Evolutionary conservation across 1,284 basidiomycete species (phyloP).

Genomic region (Cystobasidiaceae sp.): DNA sequence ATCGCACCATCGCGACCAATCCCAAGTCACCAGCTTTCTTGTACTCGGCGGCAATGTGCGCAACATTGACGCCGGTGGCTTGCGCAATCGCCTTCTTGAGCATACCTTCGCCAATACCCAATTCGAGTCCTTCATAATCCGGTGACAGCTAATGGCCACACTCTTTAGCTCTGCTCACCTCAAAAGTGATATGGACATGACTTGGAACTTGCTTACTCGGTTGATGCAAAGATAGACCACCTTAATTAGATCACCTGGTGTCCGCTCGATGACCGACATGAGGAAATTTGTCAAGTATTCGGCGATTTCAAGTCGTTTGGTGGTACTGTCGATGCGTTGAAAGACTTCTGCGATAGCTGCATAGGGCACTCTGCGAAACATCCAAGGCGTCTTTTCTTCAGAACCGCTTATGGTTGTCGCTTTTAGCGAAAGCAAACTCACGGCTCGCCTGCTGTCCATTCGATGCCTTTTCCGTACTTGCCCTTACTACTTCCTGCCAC

Average conservation of each 20-base stretch:
- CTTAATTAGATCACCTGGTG: conserved; percentile 71
- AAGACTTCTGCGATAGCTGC: conserved; percentile 85
- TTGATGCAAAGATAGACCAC: conserved; percentile 97
- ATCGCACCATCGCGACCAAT: conserved; percentile 78
- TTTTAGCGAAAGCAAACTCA: conserved; percentile 48
- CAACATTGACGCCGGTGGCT: conserved; percentile 79
- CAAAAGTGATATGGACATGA: conserved; percentile 44
- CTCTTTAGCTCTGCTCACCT: too few relatives aligned
- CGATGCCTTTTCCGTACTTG: conserved; percentile 35
- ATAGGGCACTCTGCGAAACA: conserved; percentile 74
- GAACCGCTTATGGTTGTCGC: background rate
- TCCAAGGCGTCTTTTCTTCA: background rate
- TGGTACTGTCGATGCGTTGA: conserved; percentile 85
- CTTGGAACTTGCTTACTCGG: too few relatives aligned
- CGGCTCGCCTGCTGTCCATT: conserved; percentile 80
- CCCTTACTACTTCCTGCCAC: conserved; percentile 71
- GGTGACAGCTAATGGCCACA: conserved; percentile 65
- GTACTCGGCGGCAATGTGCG: conserved; percentile 82
- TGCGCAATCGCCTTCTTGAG: conserved; percentile 94
- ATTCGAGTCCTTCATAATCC: conserved; percentile 91
- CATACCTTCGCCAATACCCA: conserved; percentile 93
- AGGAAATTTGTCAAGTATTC: conserved; percentile 82
- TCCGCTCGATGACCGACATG: conserved; percentile 78
- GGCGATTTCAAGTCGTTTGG: conserved; percentile 91
- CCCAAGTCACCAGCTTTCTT: conserved; percentile 94